Percentiles rank a stretch among this genome's conserved stretches.
Conservation (phyloP, 768 basidiomycete genomes). For the Suillus bovinus region DNA sequence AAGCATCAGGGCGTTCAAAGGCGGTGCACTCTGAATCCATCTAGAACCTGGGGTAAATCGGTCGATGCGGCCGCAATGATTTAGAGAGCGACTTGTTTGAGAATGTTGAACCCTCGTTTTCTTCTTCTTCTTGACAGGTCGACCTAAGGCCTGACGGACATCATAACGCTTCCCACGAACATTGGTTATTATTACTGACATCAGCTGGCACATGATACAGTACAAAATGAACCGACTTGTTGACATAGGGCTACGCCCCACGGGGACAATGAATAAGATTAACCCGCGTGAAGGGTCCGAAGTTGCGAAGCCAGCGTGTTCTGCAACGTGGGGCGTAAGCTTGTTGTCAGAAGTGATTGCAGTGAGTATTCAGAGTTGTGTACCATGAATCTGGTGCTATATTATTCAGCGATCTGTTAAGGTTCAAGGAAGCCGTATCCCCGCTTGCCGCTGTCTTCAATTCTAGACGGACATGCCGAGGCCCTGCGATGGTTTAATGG, state of each 20-base stretch:
- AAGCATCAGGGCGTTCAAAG: not conserved
- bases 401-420: not conserved
- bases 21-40: not conserved
- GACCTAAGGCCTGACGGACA: not conserved
- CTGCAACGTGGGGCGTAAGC: not conserved
- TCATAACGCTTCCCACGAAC: not conserved
- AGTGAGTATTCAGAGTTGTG: not conserved
- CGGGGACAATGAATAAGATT: not conserved
- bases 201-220: not conserved
- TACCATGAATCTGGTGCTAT: too few relatives aligned
- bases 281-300: not conserved
- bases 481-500: not conserved
- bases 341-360: not conserved
- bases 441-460: not conserved
- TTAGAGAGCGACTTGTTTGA: not conserved
- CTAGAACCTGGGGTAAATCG: constrained; percentile 4
- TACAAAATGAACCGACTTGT: not conserved
- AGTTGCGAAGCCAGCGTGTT: not conserved
- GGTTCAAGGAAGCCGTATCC: not conserved
- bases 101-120: not conserved
- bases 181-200: not conserved
- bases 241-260: not conserved
- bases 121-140: not conserved
- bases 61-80: not conserved
- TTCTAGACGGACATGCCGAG: not conserved